Evolutionary conservation across 1,284 basidiomycete species (phyloP).

Genomic region (Rhizoctonia solani): DNA sequence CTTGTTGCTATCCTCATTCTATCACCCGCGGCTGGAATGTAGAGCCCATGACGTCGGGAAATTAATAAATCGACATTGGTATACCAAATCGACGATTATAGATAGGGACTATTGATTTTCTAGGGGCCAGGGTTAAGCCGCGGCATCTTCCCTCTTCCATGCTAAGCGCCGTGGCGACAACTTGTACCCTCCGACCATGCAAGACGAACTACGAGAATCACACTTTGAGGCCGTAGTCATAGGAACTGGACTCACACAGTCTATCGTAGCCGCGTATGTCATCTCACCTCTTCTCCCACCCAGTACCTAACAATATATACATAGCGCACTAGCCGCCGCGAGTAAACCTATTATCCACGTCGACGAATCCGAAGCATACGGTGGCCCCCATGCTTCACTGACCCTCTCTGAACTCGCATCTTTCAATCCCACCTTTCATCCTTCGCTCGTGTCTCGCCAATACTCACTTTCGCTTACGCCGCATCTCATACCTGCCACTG

Average conservation of each 20-base stretch:
- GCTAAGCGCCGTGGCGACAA: not conserved
- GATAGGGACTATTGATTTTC: too few species aligned
- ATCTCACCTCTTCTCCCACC: conserved; percentile 30
- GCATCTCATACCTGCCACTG: conserved; percentile 77
- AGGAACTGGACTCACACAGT: conserved; percentile 85
- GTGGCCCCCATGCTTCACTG: conserved; percentile 79
- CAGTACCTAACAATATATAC: conserved; percentile 38
- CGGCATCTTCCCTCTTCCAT: not conserved
- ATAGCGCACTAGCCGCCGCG: conserved; percentile 83
- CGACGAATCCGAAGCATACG: conserved; percentile 86
- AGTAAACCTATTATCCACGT: conserved; percentile 87
- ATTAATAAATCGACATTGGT: too few species aligned
- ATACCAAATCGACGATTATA: too few species aligned
- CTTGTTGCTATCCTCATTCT: not conserved
- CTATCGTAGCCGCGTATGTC: conserved; percentile 86
- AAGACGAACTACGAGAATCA: conserved; percentile 29
- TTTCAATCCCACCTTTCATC: conserved; percentile 49
- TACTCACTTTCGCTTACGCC: conserved; percentile 88
- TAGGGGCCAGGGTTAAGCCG: too few species aligned
- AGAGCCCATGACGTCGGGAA: too few species aligned
- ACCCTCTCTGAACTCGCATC: conserved; percentile 76
- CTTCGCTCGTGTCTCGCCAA: conserved; percentile 63
- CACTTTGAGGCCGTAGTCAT: conserved; percentile 81
- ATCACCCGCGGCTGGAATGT: not conserved
- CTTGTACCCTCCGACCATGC: conserved; percentile 4